These are phyloP conservation scores for Volvox reticuliferus DNA, from an alignment of 139 green algal genomes.

Conservation along the genomic window DNA sequence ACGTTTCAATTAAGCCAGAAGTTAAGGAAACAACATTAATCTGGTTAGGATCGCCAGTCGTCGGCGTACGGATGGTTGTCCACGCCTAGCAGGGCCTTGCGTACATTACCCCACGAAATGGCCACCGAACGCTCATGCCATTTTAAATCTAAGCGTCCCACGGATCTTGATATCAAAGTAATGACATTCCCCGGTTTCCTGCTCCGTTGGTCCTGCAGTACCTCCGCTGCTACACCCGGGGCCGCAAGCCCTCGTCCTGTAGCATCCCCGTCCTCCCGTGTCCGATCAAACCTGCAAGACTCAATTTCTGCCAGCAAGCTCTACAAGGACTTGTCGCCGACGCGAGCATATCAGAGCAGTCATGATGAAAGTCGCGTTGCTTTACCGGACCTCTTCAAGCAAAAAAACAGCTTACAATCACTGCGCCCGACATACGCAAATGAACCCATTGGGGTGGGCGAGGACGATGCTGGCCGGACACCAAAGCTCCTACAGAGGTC, in stretches of 20 bases:
- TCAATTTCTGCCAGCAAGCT: constrained; percentile 40
- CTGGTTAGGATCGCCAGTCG: too few relatives aligned
- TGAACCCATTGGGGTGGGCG: background rate
- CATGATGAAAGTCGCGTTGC: constrained; percentile 10
- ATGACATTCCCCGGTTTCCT: too few relatives aligned
- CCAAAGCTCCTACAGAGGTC: constrained; percentile 51
- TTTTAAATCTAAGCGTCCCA: too few relatives aligned
- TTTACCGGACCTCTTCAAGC: constrained; percentile 52
- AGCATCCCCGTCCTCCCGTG: constrained; percentile 22
- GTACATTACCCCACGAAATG: too few relatives aligned
- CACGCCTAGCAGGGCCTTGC: too few relatives aligned
- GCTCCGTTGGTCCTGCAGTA: background rate
- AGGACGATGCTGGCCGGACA: constrained; percentile 24
- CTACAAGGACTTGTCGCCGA: constrained; percentile 34
- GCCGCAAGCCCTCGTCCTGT: background rate
- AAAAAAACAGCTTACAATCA: constrained; percentile 26
- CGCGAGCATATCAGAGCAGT: background rate
- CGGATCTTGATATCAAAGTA: too few relatives aligned
- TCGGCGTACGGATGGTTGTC: too few relatives aligned
- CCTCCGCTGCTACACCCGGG: background rate
- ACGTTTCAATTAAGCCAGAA: too few relatives aligned
- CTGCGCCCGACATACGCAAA: constrained; percentile 44
- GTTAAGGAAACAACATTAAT: too few relatives aligned
- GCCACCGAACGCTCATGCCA: too few relatives aligned
- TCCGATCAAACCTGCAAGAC: constrained; percentile 31